Evolutionary conservation across 2,329 filamentous ascomycete genomes (phyloP), one percentile per base, ranked within the genome.

Genomic region (Sarocladium brachiariae): DNA sequence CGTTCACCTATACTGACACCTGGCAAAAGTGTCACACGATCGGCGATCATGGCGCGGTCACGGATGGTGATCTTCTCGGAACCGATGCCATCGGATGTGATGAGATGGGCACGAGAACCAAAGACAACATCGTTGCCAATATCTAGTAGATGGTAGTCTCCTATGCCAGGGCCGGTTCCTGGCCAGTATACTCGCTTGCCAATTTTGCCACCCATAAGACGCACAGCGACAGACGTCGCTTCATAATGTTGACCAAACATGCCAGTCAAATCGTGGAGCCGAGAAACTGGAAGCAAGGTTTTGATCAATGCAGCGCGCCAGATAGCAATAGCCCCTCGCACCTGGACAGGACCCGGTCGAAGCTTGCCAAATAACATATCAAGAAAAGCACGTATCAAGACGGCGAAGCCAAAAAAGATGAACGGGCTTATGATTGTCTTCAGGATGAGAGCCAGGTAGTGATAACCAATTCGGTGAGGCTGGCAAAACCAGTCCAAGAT

Each of bases 111-210:
- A 2, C 76, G 70, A 11, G 76, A 80, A 0, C 78, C 77, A 54
- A 81, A 81, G 9, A 81, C 76, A n/a, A 81, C 77, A 59, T 81
- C 73, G 51, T 80, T 71, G 9, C 78, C 78, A 53, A 81, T 67
- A 21, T 80, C 70, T 10, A 81, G 57, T 1, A 80, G 63, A 53
- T 79, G 73, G 54, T 78, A 80, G 54, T 80, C 75, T 14, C 73
- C 69, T 31, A 80, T 71, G 2, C 63, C 64, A 1, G 76, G 77
- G 1, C 77, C 77, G 14, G 74, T 78, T 8, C 77, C 77, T 2
- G 77, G 77, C 77, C 77, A 80, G 59, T 80, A 80, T 0, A 80
- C 71, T 4, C 73, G 69, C 57, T 70, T 68, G 21, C 77, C 77
- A 35, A 78, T 67, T 57, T 70, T 73, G 13, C 70, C 73, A n/a